Evolutionary conservation across 2,329 filamentous ascomycete genomes (phyloP), one percentile per base, ranked within the genome.

Genomic region (Stemphylium vesicarium): DNA sequence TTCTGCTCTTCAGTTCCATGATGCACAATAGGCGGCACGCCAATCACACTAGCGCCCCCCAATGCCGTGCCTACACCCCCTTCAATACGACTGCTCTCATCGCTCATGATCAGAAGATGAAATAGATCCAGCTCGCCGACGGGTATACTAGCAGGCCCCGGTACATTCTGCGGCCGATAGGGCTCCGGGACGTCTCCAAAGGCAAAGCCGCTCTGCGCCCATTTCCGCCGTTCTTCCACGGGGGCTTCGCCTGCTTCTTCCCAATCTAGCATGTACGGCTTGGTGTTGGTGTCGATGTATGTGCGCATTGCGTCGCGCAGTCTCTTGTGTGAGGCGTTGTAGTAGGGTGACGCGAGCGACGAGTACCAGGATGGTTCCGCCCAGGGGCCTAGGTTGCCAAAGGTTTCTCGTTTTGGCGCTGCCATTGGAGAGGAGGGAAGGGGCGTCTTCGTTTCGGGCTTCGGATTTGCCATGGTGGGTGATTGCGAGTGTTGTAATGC

Each of bases 251-350:
- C 79, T 18, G 71, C 69, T 48, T 75, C 78, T 59, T 90, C 88
- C 87, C 87, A 90, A 35, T 88, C 84, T 29, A 86, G 79, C 4
- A 83, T 82, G 59, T 82, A 78, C 0, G 85, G 86, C 2, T 83
- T 75, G 39, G 89, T 78, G 33, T 86, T 75, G 2, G 80, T 77
- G 53, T 89, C 82, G 42, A 89, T 77, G 57, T 88, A 89, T 20
- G 78, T 66, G 35, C 87, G 82, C 0, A 88, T 75, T 4, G 77
- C 78, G 33, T 82, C 78, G 46, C 85, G 84, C 1, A 89, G 78
- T n/a, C 73, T 75, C 29, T 81, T 80, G 67, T 90, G 88, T 2
- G 82, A 83, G 12, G 82, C 78, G 24, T 81, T 87, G 77, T 90
- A 89, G 74, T 88, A 88, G 0, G 86, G 84, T 43, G 82, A 82